These are phyloP conservation scores for Neltuma alba DNA, from an alignment of 306 rosid species.

Conservation along the genomic window DNA sequence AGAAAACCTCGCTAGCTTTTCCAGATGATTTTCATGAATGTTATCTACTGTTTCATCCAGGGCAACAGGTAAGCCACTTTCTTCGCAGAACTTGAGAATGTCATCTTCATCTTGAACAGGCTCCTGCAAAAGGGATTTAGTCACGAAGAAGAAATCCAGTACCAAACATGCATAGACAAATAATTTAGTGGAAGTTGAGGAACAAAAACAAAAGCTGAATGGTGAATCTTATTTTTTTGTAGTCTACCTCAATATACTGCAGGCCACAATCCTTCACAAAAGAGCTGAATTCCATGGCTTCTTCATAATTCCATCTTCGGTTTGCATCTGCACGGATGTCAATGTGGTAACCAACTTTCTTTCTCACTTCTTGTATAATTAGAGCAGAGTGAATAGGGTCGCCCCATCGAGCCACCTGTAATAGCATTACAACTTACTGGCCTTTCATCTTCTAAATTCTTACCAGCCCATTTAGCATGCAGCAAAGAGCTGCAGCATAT, in stretches of 20 bases:
- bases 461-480: slow-evolving; percentile 24
- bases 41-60: slow-evolving; percentile 83
- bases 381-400: slow-evolving; percentile 73
- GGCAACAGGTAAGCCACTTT: slow-evolving; percentile 86
- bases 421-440: slow-evolving; percentile 30
- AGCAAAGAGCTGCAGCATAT: too few species aligned
- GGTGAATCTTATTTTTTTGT: slow-evolving; percentile 14
- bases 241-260: slow-evolving; percentile 84
- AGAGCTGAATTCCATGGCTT: slow-evolving; percentile 83
- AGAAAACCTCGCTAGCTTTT: slow-evolving; percentile 66
- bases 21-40: slow-evolving; percentile 64
- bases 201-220: neutral
- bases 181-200: neutral
- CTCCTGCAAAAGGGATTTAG: slow-evolving; percentile 60
- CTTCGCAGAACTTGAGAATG: slow-evolving; percentile 80
- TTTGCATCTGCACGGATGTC: slow-evolving; percentile 91
- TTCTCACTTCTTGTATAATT: slow-evolving; percentile 76
- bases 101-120: slow-evolving; percentile 82
- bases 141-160: slow-evolving; percentile 11
- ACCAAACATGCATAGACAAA: slow-evolving; percentile 4
- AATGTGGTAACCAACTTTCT: slow-evolving; percentile 67
- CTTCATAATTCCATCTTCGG: slow-evolving; percentile 82
- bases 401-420: slow-evolving; percentile 78
- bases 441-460: slow-evolving; percentile 26
- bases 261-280: slow-evolving; percentile 76